A percentile compares a stretch with the other conserved stretches of the same genome.
These are phyloP conservation scores for Echites panduratus DNA, from an alignment of 257 asterid species.

Conservation along the genomic window DNA sequence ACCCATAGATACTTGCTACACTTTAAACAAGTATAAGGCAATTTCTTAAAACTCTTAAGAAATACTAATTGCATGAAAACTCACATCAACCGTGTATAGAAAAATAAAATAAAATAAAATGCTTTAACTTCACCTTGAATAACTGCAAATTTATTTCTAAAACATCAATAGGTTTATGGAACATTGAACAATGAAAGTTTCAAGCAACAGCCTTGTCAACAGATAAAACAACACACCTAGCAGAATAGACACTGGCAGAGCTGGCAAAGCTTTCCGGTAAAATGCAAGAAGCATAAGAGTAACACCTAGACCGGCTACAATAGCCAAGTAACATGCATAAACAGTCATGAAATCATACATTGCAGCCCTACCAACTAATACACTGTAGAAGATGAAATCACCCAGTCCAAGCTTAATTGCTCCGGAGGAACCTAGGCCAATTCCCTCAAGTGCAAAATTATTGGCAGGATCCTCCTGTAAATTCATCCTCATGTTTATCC, in stretches of 20 bases:
- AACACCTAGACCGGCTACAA: constrained; percentile 87
- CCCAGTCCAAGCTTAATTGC: constrained; percentile 96
- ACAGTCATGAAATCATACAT: constrained; percentile 94
- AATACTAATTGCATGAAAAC: background rate
- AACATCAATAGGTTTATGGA: constrained; percentile 81
- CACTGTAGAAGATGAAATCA: constrained; percentile 93
- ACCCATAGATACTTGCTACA: background rate
- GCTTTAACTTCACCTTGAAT: background rate
- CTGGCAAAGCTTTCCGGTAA: constrained; percentile 92
- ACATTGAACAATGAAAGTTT: constrained; percentile 78
- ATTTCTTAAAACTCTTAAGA: background rate
- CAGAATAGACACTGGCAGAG: constrained; percentile 80
- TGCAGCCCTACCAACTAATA: constrained; percentile 91
- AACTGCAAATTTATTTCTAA: constrained; percentile 28
- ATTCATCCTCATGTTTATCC: constrained; percentile 43
- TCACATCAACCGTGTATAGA: background rate
- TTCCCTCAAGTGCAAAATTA: constrained; percentile 60
- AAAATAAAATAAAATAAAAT: background rate
- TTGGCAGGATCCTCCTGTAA: constrained; percentile 40
- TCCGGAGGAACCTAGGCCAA: constrained; percentile 87
- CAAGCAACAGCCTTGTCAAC: constrained; percentile 78
- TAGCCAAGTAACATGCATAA: constrained; percentile 94
- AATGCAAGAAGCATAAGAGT: constrained; percentile 80
- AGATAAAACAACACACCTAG: constrained; percentile 84
- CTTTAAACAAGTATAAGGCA: background rate